phyloP scores from a whole-genome alignment of 169 alveolate species.

The Plasmodium gonderi region DNA sequence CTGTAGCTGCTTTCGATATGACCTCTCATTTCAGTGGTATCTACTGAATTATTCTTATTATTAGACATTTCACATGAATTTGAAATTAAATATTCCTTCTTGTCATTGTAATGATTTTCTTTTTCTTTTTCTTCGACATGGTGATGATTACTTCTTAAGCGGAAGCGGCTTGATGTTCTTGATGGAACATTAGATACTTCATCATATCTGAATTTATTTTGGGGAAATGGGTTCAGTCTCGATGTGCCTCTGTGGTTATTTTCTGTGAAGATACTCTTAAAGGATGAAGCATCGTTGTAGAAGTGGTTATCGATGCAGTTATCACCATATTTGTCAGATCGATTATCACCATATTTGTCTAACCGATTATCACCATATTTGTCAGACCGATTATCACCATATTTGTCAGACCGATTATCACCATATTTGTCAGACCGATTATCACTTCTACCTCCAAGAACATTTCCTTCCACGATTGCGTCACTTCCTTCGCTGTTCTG shows the following conservation, averaged over 20 bases:
- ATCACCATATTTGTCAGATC: not conserved
- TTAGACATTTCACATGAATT: slow-evolving; percentile 7
- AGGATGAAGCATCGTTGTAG: slow-evolving; percentile 11
- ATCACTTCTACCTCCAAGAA: no score
- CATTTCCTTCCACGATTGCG: no score
- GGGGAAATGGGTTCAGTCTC: not conserved
- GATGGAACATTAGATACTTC: not conserved
- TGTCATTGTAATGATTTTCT: not conserved
- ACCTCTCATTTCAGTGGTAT: not conserved
- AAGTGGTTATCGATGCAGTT: not conserved
- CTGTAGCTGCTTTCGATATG: not conserved
- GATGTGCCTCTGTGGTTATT: not conserved
- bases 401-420: no score
- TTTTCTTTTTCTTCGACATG: not conserved
- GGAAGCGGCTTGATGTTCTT: not conserved
- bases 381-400: no score
- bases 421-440: no score
- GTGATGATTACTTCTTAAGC: not conserved
- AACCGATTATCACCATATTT: not conserved
- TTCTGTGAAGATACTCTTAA: slow-evolving; percentile 7
- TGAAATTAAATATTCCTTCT: not conserved
- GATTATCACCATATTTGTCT: not conserved
- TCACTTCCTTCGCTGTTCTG: not conserved
- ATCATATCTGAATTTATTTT: not conserved
- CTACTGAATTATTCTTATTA: not conserved